Percentiles rank a stretch among this genome's conserved stretches.
Evolutionary conservation across 1,284 basidiomycete species (phyloP).

Genomic region (Malassezia brasiliensis): DNA sequence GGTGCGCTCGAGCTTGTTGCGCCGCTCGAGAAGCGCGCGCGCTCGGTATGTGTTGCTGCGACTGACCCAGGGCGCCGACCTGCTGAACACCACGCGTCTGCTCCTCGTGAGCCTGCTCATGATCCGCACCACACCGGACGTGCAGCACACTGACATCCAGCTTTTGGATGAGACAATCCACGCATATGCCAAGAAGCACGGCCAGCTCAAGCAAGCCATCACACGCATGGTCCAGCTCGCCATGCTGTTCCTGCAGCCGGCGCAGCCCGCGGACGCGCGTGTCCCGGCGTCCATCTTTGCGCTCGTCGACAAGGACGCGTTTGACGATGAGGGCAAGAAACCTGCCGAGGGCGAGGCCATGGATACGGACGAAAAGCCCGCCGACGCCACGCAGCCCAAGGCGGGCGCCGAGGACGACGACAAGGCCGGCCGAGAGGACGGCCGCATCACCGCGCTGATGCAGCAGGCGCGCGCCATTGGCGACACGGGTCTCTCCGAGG

Average conservation of each 20-base stretch:
- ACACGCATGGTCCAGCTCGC: slow-evolving; percentile 65
- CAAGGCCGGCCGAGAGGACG: slow-evolving; percentile 35
- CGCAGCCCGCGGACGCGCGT: slow-evolving; percentile 20
- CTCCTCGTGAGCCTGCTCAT: slow-evolving; percentile 59
- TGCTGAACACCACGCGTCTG: slow-evolving; percentile 76
- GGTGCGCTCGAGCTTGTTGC: slow-evolving; percentile 80
- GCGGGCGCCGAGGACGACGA: slow-evolving; percentile 16
- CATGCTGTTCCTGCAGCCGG: slow-evolving; percentile 35
- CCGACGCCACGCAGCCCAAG: slow-evolving; percentile 1
- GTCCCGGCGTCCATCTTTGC: slow-evolving; percentile 17
- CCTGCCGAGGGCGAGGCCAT: slow-evolving; percentile 16
- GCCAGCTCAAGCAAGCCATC: slow-evolving; percentile 82
- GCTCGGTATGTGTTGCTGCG: slow-evolving; percentile 62
- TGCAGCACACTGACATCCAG: slow-evolving; percentile 26
- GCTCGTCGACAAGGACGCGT: slow-evolving; percentile 12
- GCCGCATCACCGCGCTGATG: slow-evolving; percentile 30
- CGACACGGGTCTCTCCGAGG: slow-evolving; percentile 26
- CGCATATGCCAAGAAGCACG: slow-evolving; percentile 76
- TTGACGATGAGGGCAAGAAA: slow-evolving; percentile 18
- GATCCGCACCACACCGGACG: slow-evolving; percentile 28
- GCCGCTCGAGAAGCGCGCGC: slow-evolving; percentile 83
- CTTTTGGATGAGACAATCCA: slow-evolving; percentile 32
- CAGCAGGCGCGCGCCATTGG: slow-evolving; percentile 32
- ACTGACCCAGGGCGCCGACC: slow-evolving; percentile 69
- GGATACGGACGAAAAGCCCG: neutral